phyloP scores from a whole-genome alignment of 768 basidiomycete species.

The Suillus sp. region DNA sequence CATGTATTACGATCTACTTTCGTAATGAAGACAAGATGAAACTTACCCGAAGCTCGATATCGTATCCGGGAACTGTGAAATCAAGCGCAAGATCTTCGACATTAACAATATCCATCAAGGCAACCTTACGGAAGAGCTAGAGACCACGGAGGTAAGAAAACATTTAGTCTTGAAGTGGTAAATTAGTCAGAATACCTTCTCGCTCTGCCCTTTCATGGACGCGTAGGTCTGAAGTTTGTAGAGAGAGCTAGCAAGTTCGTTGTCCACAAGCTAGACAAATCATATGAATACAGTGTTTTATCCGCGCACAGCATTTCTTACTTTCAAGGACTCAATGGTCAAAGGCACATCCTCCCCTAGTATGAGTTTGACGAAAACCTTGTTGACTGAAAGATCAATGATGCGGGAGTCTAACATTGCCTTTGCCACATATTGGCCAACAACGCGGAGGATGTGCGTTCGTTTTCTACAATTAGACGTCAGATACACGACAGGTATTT shows the following conservation, averaged over 20 bases:
- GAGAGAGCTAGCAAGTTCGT: constrained; percentile 83
- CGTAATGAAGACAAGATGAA: background rate
- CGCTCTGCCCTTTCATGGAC: constrained; percentile 44
- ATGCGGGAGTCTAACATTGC: constrained; percentile 97
- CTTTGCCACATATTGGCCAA: constrained; percentile 96
- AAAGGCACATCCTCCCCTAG: constrained; percentile 86
- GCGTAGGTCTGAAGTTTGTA: constrained; percentile 75
- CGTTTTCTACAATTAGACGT: constrained; percentile 57
- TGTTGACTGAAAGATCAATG: constrained; percentile 94
- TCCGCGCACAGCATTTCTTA: constrained; percentile 36
- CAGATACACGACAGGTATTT: constrained; percentile 8
- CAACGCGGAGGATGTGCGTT: constrained; percentile 82
- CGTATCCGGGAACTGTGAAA: constrained; percentile 95
- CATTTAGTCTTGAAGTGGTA: background rate
- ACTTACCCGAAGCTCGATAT: constrained; percentile 85
- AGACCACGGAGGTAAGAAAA: constrained; percentile 3
- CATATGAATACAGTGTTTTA: constrained; percentile 13
- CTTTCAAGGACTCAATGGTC: constrained; percentile 81
- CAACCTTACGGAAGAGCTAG: constrained; percentile 58
- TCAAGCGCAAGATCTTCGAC: constrained; percentile 91
- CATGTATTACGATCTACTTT: constrained; percentile 4
- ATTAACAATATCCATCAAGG: constrained; percentile 59
- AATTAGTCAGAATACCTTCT: constrained; percentile 51
- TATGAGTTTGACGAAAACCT: constrained; percentile 89
- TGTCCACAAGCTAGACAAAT: constrained; percentile 70